Percentiles rank a stretch among this genome's conserved stretches.
Conservation (phyloP, 1,284 basidiomycete genomes). For the Psilocybe mexicana region DNA sequence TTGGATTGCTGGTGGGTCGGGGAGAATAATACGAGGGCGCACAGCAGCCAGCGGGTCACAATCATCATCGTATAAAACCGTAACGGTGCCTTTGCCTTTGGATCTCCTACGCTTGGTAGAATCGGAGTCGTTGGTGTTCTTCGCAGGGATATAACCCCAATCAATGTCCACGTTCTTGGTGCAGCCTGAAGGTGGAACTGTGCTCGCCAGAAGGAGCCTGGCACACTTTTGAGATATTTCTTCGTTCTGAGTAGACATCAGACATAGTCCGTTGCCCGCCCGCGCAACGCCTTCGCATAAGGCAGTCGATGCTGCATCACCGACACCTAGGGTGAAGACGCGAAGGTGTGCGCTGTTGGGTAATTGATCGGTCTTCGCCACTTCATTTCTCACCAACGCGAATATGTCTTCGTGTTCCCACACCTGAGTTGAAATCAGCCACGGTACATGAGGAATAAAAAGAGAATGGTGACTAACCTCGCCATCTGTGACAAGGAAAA, state of each 20-base stretch:
- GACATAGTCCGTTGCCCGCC: constrained; percentile 1
- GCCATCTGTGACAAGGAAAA: constrained; percentile 8
- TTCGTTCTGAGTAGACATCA: constrained; percentile 1
- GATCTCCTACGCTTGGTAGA: too few relatives aligned
- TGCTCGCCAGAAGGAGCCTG: neutral
- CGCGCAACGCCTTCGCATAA: constrained; percentile 9
- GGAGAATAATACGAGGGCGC: too few relatives aligned
- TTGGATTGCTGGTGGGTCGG: too few relatives aligned
- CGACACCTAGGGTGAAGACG: constrained; percentile 4
- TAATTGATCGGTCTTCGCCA: neutral
- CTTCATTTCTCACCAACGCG: neutral
- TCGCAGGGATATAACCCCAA: constrained; percentile 3
- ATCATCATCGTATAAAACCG: too few relatives aligned
- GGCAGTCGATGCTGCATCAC: constrained; percentile 6
- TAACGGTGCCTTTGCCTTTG: too few relatives aligned
- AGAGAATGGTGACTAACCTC: neutral
- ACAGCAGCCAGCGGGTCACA: too few relatives aligned
- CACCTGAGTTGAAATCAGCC: neutral
- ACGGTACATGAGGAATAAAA: neutral
- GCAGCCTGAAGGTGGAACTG: neutral
- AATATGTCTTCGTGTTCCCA: neutral
- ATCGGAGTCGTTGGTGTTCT: neutral
- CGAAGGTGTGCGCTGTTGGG: constrained; percentile 3
- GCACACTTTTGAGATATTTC: constrained; percentile 8
- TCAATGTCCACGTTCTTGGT: constrained; percentile 1